A percentile compares a stretch with the other conserved stretches of the same genome.
Evolutionary conservation across 2,329 filamentous ascomycete species (phyloP).

Genomic region (Claviceps paspali): DNA sequence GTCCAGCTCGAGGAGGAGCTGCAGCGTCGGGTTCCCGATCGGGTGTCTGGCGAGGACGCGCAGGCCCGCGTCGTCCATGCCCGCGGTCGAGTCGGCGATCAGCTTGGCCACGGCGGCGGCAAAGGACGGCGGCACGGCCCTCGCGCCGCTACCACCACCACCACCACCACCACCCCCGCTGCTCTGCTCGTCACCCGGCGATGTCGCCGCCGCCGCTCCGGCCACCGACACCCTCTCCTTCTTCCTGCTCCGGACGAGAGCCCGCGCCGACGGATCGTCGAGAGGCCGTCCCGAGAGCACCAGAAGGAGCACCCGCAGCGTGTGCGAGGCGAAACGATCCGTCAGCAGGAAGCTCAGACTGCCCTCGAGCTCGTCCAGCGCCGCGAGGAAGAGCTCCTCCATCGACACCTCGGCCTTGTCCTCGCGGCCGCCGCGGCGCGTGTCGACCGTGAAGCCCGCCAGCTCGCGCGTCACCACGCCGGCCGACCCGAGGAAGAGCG

Average conservation of each 20-base stretch:
- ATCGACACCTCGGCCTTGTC: slow-evolving; percentile 45
- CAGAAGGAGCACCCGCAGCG: slow-evolving; percentile 69
- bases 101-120: slow-evolving; percentile 64
- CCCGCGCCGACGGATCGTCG: slow-evolving; percentile 51
- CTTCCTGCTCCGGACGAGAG: slow-evolving; percentile 76
- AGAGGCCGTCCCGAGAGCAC: slow-evolving; percentile 74
- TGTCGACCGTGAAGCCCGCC: slow-evolving; percentile 28
- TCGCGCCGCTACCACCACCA: too few relatives aligned
- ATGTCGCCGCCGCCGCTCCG: slow-evolving; percentile 32
- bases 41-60: slow-evolving; percentile 76
- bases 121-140: slow-evolving; percentile 67
- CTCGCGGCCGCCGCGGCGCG: slow-evolving; percentile 23
- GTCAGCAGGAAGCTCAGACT: slow-evolving; percentile 73
- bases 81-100: slow-evolving; percentile 58
- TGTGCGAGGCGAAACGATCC: slow-evolving; percentile 80
- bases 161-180: too few relatives aligned
- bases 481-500: slow-evolving; percentile 72
- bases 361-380: slow-evolving; percentile 75
- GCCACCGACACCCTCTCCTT: slow-evolving; percentile 68
- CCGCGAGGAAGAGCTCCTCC: slow-evolving; percentile 72
- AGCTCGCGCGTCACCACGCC: slow-evolving; percentile 64
- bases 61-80: slow-evolving; percentile 65
- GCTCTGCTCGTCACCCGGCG: slow-evolving; percentile 32
- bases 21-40: slow-evolving; percentile 84
- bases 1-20: slow-evolving; percentile 77